These are phyloP conservation scores for Endocalyx cinctus DNA, from an alignment of 2,329 filamentous ascomycete species.

Conservation along the genomic window DNA sequence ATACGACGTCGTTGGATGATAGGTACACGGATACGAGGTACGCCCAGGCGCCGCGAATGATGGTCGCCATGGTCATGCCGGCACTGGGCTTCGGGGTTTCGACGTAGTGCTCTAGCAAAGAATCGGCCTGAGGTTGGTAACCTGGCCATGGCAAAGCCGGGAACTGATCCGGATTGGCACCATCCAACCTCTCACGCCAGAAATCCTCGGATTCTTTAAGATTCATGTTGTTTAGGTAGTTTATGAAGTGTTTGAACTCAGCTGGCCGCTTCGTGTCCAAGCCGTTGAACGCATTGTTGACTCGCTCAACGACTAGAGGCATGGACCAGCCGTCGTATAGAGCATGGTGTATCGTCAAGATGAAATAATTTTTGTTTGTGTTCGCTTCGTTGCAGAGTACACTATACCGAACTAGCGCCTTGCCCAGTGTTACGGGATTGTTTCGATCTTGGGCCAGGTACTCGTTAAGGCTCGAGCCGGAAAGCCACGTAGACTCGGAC, in stretches of 20 bases:
- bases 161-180: conserved; percentile 42
- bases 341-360: conserved; percentile 52
- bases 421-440: conserved; percentile 39
- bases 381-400: conserved; percentile 29
- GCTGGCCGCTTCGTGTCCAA: conserved; percentile 29
- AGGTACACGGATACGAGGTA: conserved; percentile 50
- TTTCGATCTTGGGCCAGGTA: conserved; percentile 38
- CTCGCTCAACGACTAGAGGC: conserved; percentile 43
- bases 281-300: conserved; percentile 40
- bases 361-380: conserved; percentile 35
- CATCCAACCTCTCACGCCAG: conserved; percentile 42
- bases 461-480: conserved; percentile 29
- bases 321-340: conserved; percentile 55
- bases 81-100: conserved; percentile 26
- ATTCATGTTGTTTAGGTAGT: conserved; percentile 38
- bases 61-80: conserved; percentile 48
- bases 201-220: conserved; percentile 36
- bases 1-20: conserved; percentile 48
- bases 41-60: conserved; percentile 57
- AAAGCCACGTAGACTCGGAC: conserved; percentile 27
- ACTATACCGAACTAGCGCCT: conserved; percentile 41
- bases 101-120: conserved; percentile 49
- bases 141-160: conserved; percentile 41
- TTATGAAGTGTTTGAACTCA: conserved; percentile 46
- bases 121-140: conserved; percentile 48